phyloP scores from a whole-genome alignment of 1,284 basidiomycete species.

The Volvariella surrecta region DNA sequence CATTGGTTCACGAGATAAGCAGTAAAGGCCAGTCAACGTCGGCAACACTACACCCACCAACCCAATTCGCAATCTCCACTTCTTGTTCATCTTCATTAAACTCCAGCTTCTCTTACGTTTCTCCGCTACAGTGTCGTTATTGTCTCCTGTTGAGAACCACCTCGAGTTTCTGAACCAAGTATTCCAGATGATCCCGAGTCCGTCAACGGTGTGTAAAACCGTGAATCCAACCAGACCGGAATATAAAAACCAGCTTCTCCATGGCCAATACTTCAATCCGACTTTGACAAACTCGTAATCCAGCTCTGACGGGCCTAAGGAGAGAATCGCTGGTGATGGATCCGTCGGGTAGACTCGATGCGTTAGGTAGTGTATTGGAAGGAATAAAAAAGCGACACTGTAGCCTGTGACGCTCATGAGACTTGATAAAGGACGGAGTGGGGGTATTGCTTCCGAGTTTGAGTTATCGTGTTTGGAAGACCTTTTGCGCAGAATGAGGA shows the following conservation, averaged over 20 bases:
- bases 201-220: conserved; percentile 51
- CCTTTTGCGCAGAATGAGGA: conserved; percentile 24
- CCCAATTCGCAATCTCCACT: conserved; percentile 23
- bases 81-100: conserved; percentile 14
- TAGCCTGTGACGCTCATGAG: conserved; percentile 50
- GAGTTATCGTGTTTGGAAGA: conserved; percentile 10
- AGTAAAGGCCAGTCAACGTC: conserved; percentile 43
- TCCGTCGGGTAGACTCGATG: conserved; percentile 48
- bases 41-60: conserved; percentile 31
- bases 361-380: conserved; percentile 55
- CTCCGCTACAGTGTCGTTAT: not conserved
- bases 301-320: conserved; percentile 61
- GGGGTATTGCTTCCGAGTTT: not conserved
- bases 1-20: conserved; percentile 47
- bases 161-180: conserved; percentile 24
- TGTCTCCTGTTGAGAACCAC: not conserved
- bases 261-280: conserved; percentile 51
- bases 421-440: conserved; percentile 30
- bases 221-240: conserved; percentile 42
- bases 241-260: conserved; percentile 52
- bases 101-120: not conserved
- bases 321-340: conserved; percentile 35
- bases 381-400: conserved; percentile 36
- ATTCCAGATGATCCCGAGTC: conserved; percentile 42
- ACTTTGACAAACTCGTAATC: conserved; percentile 71